phyloP scores from a whole-genome alignment of 345 rosid genomes.

The Mercurialis annua region DNA sequence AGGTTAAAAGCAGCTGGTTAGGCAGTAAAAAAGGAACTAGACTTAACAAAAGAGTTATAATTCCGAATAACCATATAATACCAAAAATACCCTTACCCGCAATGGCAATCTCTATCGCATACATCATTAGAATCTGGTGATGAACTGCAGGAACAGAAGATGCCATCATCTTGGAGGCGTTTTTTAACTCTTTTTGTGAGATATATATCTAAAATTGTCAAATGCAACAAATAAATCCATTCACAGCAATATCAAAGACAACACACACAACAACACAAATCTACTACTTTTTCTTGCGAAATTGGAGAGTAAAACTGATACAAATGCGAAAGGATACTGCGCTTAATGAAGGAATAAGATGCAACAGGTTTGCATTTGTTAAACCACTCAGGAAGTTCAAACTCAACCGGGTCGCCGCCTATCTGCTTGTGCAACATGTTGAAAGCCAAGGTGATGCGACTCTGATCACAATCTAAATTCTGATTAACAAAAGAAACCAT shows the following conservation, averaged over 20 bases:
- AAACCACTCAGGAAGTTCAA: constrained; percentile 81
- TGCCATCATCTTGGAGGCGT: constrained; percentile 87
- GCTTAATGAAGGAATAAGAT: constrained; percentile 66
- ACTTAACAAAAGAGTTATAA: not conserved
- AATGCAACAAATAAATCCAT: constrained; percentile 23
- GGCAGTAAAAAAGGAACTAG: not conserved
- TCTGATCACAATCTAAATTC: constrained; percentile 45
- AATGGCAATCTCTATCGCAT: constrained; percentile 89
- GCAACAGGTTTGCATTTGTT: constrained; percentile 58
- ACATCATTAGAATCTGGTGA: constrained; percentile 58
- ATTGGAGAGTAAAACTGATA: too few relatives aligned
- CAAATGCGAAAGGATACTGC: constrained; percentile 68
- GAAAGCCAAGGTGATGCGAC: constrained; percentile 50
- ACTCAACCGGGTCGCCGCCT: constrained; percentile 63
- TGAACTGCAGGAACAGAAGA: constrained; percentile 82
- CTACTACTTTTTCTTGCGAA: not conserved
- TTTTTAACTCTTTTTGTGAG: constrained; percentile 72
- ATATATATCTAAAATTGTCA: constrained; percentile 65
- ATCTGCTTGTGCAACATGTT: constrained; percentile 54
- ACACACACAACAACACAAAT: not conserved
- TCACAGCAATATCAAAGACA: not conserved
- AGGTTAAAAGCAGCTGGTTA: not conserved
- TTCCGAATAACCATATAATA: constrained; percentile 5
- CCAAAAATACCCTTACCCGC: constrained; percentile 63
- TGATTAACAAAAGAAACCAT: constrained; percentile 36